A percentile compares a stretch with the other conserved stretches of the same genome.
Conservation (phyloP, 2,329 filamentous ascomycete genomes). For the Aspergillus tamarii region DNA sequence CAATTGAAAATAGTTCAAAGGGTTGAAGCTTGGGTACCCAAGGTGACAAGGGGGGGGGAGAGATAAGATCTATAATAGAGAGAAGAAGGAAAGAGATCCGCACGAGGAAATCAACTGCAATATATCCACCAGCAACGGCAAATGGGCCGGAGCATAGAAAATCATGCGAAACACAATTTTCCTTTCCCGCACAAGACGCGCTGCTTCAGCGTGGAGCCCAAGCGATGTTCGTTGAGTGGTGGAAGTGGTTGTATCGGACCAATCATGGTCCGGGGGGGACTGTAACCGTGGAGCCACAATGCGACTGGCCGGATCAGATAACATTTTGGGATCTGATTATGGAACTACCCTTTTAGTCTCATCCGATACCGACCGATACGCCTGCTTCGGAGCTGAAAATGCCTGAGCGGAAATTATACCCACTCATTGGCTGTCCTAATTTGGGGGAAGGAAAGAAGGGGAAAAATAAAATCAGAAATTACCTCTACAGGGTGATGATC, state of each 20-base stretch:
- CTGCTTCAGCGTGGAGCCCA: conserved; percentile 6
- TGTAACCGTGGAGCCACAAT: neutral
- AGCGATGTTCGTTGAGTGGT: neutral
- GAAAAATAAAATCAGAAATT: neutral
- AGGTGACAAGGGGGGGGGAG: neutral
- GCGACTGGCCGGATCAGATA: conserved; percentile 16
- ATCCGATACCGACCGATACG: neutral
- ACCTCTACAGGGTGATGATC: neutral
- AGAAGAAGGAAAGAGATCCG: neutral
- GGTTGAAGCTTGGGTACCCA: neutral
- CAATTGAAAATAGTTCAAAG: neutral
- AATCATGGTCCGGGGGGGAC: neutral
- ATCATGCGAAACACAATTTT: conserved; percentile 5
- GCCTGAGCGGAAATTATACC: conserved; percentile 3
- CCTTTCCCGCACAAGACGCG: conserved; percentile 9
- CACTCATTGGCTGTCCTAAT: neutral
- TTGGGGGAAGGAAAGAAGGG: neutral
- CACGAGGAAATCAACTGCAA: neutral
- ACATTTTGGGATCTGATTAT: conserved; percentile 1
- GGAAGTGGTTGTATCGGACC: neutral
- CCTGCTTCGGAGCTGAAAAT: neutral
- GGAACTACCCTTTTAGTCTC: conserved; percentile 12
- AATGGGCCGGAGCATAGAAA: neutral
- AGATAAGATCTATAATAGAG: neutral
- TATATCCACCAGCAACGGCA: neutral